Base-by-base conservation (phyloP, 257 asterid species). In the Solanum virginianum region DNA sequence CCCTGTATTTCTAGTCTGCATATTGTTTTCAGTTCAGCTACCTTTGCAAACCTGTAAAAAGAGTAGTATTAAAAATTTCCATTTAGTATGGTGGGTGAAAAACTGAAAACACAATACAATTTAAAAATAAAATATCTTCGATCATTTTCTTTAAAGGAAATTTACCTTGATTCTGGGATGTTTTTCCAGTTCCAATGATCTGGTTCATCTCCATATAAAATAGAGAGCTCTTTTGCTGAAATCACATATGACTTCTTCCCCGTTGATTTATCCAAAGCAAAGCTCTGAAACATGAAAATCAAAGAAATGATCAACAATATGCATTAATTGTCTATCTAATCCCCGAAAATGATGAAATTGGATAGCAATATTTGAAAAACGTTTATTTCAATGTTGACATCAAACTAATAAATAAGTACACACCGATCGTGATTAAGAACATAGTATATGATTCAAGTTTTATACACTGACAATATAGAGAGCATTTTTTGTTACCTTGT, bases 101-200 rank as follows among this genome's bases (percentile, higher is more conserved):
- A 32, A 32, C 36, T 2, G 36, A 57, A 1, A 14, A 51, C 4
- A 11, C 17, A 13, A 51, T 51, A 54, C 11, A 51, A 51, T 4
- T 4, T 6, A 51, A 51, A 51, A 51, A 51, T 51, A 51, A 51
- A 51, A 4, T 51, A 13, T 51, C 17, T 43, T 43, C 47, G 7
- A 43, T 43, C 41, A 5, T 36, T 36, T 36, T 36, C 41, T 0
- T 36, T 36, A 36, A 36, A 47, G 11, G 29, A 54, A 22, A 8
- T 26, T 71, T 26, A 89, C 90, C 90, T 89, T 60, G 89, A 87
- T 45, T 84, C 66, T 18, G 84, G 77, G 32, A 41, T 36, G 80
- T 82, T 54, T 81, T 87, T 89, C 91, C 91, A 89, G 84, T 81
- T 82, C 91, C 91, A 89, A 24, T 88, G 85, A 17, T 54, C 81